Evolutionary conservation across 106 monocot species (phyloP).

Genomic region (Dendrobium nobile): DNA sequence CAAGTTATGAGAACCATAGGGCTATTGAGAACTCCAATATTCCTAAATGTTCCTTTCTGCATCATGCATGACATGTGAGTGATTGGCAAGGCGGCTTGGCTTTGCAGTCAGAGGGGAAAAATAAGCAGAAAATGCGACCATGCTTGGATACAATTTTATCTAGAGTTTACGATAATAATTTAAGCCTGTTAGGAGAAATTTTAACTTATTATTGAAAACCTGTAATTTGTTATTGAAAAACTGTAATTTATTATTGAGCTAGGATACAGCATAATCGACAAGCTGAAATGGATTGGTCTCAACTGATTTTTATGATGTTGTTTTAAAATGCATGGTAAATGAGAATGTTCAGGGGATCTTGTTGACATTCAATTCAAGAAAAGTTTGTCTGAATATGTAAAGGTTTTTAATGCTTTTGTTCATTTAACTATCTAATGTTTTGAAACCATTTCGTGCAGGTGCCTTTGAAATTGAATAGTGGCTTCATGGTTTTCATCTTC

Average conservation of each 20-base stretch:
- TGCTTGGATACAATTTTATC: no score
- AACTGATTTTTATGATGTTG: background rate
- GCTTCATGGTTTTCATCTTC: conserved; percentile 97
- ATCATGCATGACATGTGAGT: background rate
- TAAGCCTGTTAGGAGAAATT: no score
- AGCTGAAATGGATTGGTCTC: background rate
- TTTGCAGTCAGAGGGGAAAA: background rate
- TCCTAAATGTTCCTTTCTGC: background rate
- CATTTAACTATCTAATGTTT: background rate
- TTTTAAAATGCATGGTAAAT: background rate
- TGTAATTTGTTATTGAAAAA: no score
- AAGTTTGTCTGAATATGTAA: background rate
- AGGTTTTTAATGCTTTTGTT: background rate
- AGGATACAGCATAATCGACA: no score
- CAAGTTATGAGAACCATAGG: background rate
- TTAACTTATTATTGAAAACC: no score
- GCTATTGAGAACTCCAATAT: background rate
- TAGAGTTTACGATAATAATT: no score
- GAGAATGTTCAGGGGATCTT: background rate
- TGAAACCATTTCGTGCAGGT: conserved; percentile 39
- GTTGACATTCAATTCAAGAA: background rate
- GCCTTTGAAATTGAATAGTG: conserved; percentile 82
- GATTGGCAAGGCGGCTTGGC: background rate
- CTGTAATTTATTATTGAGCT: no score
- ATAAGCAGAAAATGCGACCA: background rate